Evolutionary conservation across 2,329 filamentous ascomycete species (phyloP).

Genomic region (Dothiorella sarmentorum): DNA sequence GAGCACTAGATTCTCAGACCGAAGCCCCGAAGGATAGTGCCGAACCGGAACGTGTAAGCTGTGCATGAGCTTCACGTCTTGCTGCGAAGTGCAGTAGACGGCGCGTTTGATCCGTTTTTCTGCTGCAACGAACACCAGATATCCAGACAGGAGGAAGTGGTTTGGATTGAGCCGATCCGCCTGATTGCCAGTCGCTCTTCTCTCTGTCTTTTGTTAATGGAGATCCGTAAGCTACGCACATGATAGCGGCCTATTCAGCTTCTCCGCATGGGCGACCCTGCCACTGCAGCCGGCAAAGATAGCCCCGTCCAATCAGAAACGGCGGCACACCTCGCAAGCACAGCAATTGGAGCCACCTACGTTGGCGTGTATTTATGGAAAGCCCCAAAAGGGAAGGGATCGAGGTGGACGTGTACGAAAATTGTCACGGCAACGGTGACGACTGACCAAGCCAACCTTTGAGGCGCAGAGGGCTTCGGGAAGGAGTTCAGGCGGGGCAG

Average conservation of each 20-base stretch:
- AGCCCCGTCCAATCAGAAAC: neutral
- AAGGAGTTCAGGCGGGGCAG: too few species aligned
- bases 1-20: neutral
- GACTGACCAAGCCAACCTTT: neutral
- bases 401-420: neutral
- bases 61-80: slow-evolving; percentile 1
- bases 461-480: neutral
- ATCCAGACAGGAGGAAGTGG: too few species aligned
- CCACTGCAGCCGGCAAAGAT: slow-evolving; percentile 3
- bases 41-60: neutral
- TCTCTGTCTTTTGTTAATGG: neutral
- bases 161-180: neutral
- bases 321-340: neutral
- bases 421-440: neutral
- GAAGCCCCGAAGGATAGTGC: neutral
- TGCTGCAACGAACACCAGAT: neutral
- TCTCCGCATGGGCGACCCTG: slow-evolving; percentile 13
- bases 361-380: slow-evolving; percentile 5
- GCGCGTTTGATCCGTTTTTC: neutral
- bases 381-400: neutral
- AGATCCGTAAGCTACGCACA: slow-evolving; percentile 12
- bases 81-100: neutral
- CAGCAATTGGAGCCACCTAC: slow-evolving; percentile 12
- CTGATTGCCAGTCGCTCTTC: neutral
- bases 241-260: slow-evolving; percentile 7